Evolutionary conservation across 1,284 basidiomycete genomes (phyloP).

Genomic region (Coriolopsis trogii): DNA sequence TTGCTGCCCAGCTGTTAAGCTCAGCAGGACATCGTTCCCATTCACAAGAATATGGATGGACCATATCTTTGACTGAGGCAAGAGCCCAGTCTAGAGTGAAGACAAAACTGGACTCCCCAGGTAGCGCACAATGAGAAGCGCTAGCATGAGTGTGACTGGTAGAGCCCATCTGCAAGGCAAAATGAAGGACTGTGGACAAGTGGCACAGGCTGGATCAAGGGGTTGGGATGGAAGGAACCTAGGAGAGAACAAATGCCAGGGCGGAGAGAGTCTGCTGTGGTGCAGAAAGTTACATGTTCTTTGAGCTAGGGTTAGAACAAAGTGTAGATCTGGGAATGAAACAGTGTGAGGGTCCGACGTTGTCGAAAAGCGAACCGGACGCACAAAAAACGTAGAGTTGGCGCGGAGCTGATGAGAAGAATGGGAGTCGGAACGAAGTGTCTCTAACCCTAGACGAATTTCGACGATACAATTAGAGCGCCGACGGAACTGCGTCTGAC

Average conservation of each 20-base stretch:
- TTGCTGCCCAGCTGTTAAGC: conserved; percentile 25
- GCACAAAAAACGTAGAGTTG: too few relatives aligned
- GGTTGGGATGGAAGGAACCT: background rate
- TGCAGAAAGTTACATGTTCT: conserved; percentile 1
- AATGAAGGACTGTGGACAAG: too few relatives aligned
- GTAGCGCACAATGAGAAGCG: background rate
- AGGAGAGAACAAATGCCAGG: background rate
- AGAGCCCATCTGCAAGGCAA: background rate
- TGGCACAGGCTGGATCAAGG: too few relatives aligned
- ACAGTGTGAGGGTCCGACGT: too few relatives aligned
- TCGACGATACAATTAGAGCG: too few relatives aligned
- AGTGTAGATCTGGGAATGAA: background rate
- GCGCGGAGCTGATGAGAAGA: background rate
- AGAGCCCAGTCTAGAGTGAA: conserved; percentile 12
- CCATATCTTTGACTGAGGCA: conserved; percentile 19
- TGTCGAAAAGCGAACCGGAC: too few relatives aligned
- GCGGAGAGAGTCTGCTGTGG: background rate
- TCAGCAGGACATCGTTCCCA: conserved; percentile 22
- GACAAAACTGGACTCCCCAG: background rate
- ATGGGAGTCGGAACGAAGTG: background rate
- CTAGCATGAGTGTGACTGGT: too few relatives aligned
- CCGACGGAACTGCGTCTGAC: background rate
- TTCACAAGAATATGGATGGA: conserved; percentile 20
- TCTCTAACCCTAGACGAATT: conserved; percentile 5
- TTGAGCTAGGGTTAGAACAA: conserved; percentile 8